These are phyloP conservation scores for Pilatotrama ljubarskyi DNA, from an alignment of 768 basidiomycete species.

Conservation along the genomic window DNA sequence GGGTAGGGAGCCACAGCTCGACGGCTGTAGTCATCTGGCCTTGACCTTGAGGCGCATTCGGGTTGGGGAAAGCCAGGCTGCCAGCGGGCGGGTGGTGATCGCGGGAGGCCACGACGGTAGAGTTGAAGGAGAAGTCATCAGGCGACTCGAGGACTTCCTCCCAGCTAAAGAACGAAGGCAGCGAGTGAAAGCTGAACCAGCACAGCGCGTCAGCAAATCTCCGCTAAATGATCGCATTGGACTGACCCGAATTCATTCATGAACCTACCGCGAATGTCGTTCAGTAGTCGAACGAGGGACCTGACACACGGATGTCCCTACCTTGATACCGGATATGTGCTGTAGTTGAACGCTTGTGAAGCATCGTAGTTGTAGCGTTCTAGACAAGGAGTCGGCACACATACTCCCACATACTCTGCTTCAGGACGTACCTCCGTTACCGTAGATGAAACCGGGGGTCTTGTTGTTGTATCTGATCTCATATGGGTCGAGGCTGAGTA, in stretches of 20 bases:
- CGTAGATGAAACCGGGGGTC: conserved; percentile 54
- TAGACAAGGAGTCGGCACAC: conserved; percentile 18
- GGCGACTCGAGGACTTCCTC: conserved; percentile 52
- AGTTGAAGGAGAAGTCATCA: conserved; percentile 58
- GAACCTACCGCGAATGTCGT: conserved; percentile 38
- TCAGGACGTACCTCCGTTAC: conserved; percentile 44
- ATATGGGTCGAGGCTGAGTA: conserved; percentile 58
- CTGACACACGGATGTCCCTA: conserved; percentile 17
- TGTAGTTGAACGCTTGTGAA: conserved; percentile 51
- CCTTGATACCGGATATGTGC: conserved; percentile 52
- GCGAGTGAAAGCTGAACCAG: conserved; percentile 53
- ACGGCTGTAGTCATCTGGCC: conserved; percentile 52
- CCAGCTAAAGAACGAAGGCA: conserved; percentile 65
- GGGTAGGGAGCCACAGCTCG: conserved; percentile 56
- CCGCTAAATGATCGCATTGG: neutral
- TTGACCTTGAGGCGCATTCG: conserved; percentile 54
- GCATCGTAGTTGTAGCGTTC: conserved; percentile 61
- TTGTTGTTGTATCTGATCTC: conserved; percentile 50
- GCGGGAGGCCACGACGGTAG: conserved; percentile 53
- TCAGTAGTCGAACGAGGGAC: neutral
- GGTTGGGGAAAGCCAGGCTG: conserved; percentile 53
- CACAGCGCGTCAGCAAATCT: neutral
- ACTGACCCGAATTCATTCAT: conserved; percentile 59
- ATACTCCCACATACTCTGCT: neutral
- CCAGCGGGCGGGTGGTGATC: conserved; percentile 60